Base-by-base conservation (phyloP, 441 rosid species). In the Dalechampia spathulata region DNA sequence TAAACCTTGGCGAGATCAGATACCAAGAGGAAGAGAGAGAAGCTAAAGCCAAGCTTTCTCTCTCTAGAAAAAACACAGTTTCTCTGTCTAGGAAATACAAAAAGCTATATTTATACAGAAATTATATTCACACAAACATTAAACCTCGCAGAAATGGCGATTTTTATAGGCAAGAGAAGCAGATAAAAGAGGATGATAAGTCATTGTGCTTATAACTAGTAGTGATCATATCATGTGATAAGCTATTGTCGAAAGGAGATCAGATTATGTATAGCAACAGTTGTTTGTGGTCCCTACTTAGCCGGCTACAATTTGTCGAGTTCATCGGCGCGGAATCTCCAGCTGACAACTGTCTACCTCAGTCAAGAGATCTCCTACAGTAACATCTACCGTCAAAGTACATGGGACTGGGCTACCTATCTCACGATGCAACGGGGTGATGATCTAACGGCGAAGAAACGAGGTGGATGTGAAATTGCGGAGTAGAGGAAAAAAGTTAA, bases 271-370 rank as follows among this genome's bases (percentile, higher is more conserved):
- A 69, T 60, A 72, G 57, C 77, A 52, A 0, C 73, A 52, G 63
- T 40, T 0, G n/a, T 0, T 13, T 32, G 23, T 52, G 43, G 77
- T 65, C 58, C 78, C 75, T 65, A 61, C 72, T 72, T 61, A 82
- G 83, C 96, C 95, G 93, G 83, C 91, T 85, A 55, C 69, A 14
- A 30, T 47, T 78, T 74, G 74, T 75, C 74, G 61, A 78, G 71
- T 67, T 71, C 63, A 68, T 81, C 93, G 89, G 90, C 90, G 78
- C 82, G 81, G 84, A 85, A 75, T 79, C 80, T 66, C 66, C 34
- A 78, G 83, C 82, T 73, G 74, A 75, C 83, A 82, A 77, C 90
- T 75, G 77, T 75, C 53, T 41, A 26, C 42, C 60, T 46, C 37
- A 23, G 15, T 20, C 15, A 15, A 44, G 17, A 7, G 12, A 67